Base-by-base conservation (phyloP, 306 rosid species). In the Cucumis cinereus region DNA sequence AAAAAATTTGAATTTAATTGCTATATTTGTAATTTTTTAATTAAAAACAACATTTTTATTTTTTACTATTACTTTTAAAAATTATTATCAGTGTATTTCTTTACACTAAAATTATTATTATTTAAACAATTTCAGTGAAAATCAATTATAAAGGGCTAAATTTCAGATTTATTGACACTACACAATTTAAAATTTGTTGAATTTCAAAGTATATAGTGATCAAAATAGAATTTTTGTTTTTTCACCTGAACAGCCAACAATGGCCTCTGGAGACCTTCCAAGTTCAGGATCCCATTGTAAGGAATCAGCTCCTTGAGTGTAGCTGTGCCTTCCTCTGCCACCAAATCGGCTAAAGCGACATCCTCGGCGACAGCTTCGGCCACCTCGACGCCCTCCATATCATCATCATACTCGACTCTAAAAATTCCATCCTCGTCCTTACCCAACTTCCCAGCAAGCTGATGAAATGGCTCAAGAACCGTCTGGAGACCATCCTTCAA, bases 401-500 rank as follows among this genome's bases (percentile, higher is more conserved):
- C 89, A 68, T 91, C 93, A 61, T 88, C 93, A 67, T 81, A 92
- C 73, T 90, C 97, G 1, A 94, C 96, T 53, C 84, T 87, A 49
- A 91, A 94, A 30, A 91, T 91, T 0, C 99, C 99, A 63, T 94
- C 99, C 35, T 89, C 93, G 53, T 94, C 99, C 47, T 88, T 94
- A 59, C 89, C 96, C 10, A 94, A 77, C 87, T 75, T 90, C 22
- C 99, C 99, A 11, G 96, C 97, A 4, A 94, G 83, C 73, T 92
- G 96, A 77, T 90, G 81, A 12, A 94, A 94, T 15, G 90, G 95
- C 22, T 76, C 93, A 2, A 94, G 78, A 8, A 88, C 97, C 10
- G 79, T 81, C 16, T 69, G 75, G 0, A 94, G 86, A 17, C 97
- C 92, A n/a, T 86, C 84, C 60, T 94, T 94, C 14, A 94, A 66